Evolutionary conservation across 2,329 filamentous ascomycete species (phyloP).

Genomic region (Cordyceps militaris): DNA sequence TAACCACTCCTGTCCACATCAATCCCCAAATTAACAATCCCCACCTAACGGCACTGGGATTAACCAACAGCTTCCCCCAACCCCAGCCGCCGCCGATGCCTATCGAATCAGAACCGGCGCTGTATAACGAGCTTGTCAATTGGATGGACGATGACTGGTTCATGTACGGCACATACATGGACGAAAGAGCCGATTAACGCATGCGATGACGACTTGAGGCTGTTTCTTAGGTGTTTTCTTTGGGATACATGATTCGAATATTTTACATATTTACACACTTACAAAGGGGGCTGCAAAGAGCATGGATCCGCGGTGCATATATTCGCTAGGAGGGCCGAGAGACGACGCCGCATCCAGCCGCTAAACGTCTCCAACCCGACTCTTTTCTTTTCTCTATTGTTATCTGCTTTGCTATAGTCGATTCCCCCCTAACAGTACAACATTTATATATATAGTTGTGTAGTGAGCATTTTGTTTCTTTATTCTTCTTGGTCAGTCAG

Average conservation of each 20-base stretch:
- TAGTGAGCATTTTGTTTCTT: not conserved
- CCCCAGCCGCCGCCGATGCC: conserved; percentile 20
- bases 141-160: conserved; percentile 34
- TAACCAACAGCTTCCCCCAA: conserved; percentile 9
- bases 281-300: not conserved
- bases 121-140: conserved; percentile 30
- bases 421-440: not conserved
- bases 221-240: not conserved
- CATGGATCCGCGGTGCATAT: not conserved
- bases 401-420: not conserved
- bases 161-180: conserved; percentile 22
- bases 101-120: conserved; percentile 24
- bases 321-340: not conserved
- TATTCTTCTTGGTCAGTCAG: not conserved
- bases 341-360: no score
- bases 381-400: not conserved
- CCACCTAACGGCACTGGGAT: conserved; percentile 13
- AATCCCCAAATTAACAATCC: conserved; percentile 19
- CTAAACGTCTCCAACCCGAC: not conserved
- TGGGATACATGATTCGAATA: not conserved
- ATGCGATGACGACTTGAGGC: not conserved
- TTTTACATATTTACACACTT: not conserved
- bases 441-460: not conserved
- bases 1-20: conserved; percentile 21
- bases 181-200: not conserved